Percentiles rank a stretch among this genome's conserved stretches.
Conservation (phyloP, 139 green algal species). For the Chlamydomonas urium region DNA sequence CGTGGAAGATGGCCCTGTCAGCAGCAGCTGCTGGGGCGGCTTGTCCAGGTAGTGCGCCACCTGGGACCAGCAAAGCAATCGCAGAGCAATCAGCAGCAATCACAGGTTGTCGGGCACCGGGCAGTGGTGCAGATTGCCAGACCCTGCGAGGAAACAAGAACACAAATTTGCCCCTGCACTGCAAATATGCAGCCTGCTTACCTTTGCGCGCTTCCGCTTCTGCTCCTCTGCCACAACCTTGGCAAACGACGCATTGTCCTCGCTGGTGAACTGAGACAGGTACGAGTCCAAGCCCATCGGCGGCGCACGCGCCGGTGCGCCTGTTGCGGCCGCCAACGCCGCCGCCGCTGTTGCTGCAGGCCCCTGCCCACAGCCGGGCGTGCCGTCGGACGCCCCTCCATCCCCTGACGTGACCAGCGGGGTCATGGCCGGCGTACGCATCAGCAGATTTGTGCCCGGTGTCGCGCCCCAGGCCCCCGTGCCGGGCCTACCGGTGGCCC, state of each 20-base stretch:
- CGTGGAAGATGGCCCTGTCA: slow-evolving; percentile 24
- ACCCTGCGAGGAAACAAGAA: no score
- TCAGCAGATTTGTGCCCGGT: slow-evolving; percentile 19
- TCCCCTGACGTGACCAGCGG: slow-evolving; percentile 38
- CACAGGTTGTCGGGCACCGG: not conserved
- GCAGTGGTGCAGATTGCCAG: no score
- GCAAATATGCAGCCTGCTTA: not conserved
- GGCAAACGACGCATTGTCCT: slow-evolving; percentile 84
- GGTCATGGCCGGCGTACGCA: slow-evolving; percentile 52
- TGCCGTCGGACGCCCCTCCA: not conserved
- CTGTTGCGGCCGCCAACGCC: not conserved
- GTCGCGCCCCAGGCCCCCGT: slow-evolving; percentile 3
- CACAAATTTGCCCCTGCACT: no score
- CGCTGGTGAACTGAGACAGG: slow-evolving; percentile 61
- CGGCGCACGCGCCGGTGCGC: slow-evolving; percentile 2
- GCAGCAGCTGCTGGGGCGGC: slow-evolving; percentile 16
- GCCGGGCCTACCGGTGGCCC: not conserved
- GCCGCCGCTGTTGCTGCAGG: not conserved
- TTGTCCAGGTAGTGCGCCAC: slow-evolving; percentile 24
- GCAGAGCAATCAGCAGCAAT: not conserved
- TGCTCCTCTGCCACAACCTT: slow-evolving; percentile 35
- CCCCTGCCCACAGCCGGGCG: not conserved
- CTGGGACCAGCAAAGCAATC: not conserved
- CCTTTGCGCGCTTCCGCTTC: slow-evolving; percentile 17
- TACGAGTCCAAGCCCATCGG: slow-evolving; percentile 68